Evolutionary conservation across 371 early-diverging fungal genomes (phyloP), one percentile per base, ranked within the genome.

Genomic region (Rhizomucor pusillus): DNA sequence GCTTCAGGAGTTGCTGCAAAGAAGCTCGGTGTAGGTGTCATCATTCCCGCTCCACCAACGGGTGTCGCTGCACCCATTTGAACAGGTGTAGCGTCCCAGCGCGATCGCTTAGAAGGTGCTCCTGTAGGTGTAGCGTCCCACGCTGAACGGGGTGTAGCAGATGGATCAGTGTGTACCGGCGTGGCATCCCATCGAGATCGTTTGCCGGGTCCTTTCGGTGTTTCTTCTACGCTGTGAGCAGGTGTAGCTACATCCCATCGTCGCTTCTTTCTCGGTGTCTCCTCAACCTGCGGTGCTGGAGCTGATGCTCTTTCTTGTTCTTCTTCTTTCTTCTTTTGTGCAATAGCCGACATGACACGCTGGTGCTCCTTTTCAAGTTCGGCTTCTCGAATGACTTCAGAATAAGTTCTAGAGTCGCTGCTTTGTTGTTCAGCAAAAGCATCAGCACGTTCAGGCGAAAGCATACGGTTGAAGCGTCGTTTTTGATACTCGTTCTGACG

Each of bases 231-330:
- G 18, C 43, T 65, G 45, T 70, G 77, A 7, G 67, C 85, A 0
- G 93, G 87, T n/a, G 89, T 89, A 11, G 85, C 86, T 4, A 88
- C 84, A 62, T 94, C 95, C 94, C 94, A 95, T 57, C 92, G 79
- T 62, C 94, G 75, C 63, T 91, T 90, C 56, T 81, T 78, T 50
- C 65, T 66, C 43, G 73, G 54, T 47, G 75, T 66, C 18, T 75
- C 69, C 16, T 67, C 60, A 19, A 73, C 63, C 50, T 52, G 62
- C 43, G 59, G 63, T 37, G 69, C 74, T 16, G 67, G 75, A 57
- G 79, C 69, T 40, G 71, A 66, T 3, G 29, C 3, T 29, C 7
- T 29, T 3, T 29, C 7, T 7, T 29, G 3, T 29, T 29, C 29
- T 40, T 69, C 75, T 60, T 87, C 86, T 58, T 80, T 86, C 52